Conservation (phyloP, 2,329 filamentous ascomycete genomes). For the Fusarium decemcellulare region DNA sequence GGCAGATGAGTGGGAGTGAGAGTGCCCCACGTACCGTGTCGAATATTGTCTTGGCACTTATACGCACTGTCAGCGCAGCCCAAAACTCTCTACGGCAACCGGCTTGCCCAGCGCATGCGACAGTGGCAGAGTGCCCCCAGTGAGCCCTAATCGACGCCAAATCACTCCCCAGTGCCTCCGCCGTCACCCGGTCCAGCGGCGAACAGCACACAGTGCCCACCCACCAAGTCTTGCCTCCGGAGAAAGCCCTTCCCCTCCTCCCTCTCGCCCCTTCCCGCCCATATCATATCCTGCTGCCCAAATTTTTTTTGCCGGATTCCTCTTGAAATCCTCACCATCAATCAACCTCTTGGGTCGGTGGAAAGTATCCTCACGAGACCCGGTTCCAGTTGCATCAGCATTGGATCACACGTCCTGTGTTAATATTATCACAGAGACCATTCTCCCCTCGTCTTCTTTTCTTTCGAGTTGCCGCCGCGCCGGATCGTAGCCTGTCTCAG, state of each 20-base stretch:
- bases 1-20: constrained; percentile 6
- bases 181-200: constrained; percentile 1
- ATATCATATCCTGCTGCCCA: constrained; percentile 55
- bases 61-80: constrained; percentile 30
- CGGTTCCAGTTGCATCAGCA: constrained; percentile 49
- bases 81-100: constrained; percentile 17
- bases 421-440: constrained; percentile 48
- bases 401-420: constrained; percentile 53
- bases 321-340: constrained; percentile 55
- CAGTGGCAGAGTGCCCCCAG: constrained; percentile 11
- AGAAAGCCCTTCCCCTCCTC: constrained; percentile 39
- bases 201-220: constrained; percentile 31
- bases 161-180: neutral
- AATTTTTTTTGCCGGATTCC: constrained; percentile 53
- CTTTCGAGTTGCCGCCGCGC: constrained; percentile 44
- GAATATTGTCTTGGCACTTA: neutral
- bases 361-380: constrained; percentile 52
- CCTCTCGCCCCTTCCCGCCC: constrained; percentile 50
- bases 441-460: constrained; percentile 45
- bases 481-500: constrained; percentile 52
- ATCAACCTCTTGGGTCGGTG: constrained; percentile 55
- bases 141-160: neutral
- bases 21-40: constrained; percentile 21
- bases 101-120: neutral
- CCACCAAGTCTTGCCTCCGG: constrained; percentile 28